A percentile compares a stretch with the other conserved stretches of the same genome.
phyloP scores from a whole-genome alignment of 1,284 basidiomycete species.

The Papiliotrema fonsecae region DNA sequence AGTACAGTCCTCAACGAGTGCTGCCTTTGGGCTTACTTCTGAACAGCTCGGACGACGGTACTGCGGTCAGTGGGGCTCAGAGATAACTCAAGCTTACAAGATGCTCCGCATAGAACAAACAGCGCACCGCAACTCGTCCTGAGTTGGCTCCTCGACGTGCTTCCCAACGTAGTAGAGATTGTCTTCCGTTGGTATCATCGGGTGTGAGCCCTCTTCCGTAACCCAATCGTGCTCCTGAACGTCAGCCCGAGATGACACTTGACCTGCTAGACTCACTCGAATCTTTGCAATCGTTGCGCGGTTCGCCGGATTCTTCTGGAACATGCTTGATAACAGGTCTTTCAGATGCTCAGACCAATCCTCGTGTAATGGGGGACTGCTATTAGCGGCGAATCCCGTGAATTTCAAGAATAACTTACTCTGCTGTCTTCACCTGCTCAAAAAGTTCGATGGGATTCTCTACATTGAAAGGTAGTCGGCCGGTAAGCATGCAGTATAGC shows the following conservation, averaged over 20 bases:
- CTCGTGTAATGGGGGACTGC: constrained; percentile 40
- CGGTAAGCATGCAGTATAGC: constrained; percentile 55
- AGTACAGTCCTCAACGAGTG: constrained; percentile 3
- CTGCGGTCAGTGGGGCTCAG: constrained; percentile 15
- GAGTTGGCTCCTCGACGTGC: constrained; percentile 47
- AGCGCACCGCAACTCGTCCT: constrained; percentile 46
- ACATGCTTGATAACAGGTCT: constrained; percentile 43
- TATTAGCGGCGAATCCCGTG: not conserved
- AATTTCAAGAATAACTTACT: constrained; percentile 30
- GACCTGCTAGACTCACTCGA: constrained; percentile 26
- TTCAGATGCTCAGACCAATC: constrained; percentile 41
- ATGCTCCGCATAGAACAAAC: constrained; percentile 39
- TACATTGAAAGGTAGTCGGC: constrained; percentile 52
- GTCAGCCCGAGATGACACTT: not conserved
- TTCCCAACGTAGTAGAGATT: constrained; percentile 47
- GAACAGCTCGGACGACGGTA: constrained; percentile 46
- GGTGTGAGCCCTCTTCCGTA: constrained; percentile 37
- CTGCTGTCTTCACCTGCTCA: constrained; percentile 49
- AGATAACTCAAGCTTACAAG: constrained; percentile 30
- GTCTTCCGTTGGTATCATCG: constrained; percentile 46
- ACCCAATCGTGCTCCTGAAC: constrained; percentile 49
- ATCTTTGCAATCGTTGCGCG: constrained; percentile 45
- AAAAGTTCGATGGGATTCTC: constrained; percentile 52
- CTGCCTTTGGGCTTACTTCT: constrained; percentile 30
- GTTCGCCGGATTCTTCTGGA: constrained; percentile 44